Evolutionary conservation across 2,329 filamentous ascomycete genomes (phyloP).

Genomic region (Clonostachys sp.): DNA sequence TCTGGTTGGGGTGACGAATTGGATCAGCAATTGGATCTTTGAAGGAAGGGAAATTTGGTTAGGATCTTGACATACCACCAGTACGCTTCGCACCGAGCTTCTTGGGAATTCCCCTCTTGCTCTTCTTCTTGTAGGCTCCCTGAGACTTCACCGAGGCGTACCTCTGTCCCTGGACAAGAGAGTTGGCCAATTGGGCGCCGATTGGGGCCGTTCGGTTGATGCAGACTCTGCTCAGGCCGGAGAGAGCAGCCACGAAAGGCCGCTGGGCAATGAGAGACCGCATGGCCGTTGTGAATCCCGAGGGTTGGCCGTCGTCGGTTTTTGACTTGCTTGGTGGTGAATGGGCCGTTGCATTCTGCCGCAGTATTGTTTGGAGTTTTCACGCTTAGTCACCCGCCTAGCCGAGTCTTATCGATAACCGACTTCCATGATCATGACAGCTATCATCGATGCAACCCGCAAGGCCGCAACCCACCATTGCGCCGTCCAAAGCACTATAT

Average conservation of each 20-base stretch:
- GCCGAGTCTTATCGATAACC: conserved; percentile 1
- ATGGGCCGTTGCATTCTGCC: too few species aligned
- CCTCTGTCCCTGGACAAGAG: conserved; percentile 42
- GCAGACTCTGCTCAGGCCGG: conserved; percentile 2
- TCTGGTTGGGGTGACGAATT: conserved; percentile 39
- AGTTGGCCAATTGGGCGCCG: conserved; percentile 27
- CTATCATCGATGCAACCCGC: not conserved
- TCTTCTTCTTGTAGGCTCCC: conserved; percentile 62
- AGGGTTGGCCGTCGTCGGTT: not conserved
- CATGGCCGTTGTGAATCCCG: conserved; percentile 29
- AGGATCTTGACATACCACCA: conserved; percentile 57
- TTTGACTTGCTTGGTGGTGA: too few species aligned
- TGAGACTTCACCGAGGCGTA: conserved; percentile 59
- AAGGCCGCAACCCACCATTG: not conserved
- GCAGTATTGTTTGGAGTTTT: too few species aligned
- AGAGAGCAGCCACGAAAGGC: conserved; percentile 35
- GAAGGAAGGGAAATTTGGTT: too few species aligned
- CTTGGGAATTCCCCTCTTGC: conserved; percentile 62
- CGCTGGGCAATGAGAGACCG: conserved; percentile 40
- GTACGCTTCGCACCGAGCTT: conserved; percentile 92
- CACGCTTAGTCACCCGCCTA: not conserved
- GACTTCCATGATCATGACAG: not conserved
- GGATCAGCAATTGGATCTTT: not conserved
- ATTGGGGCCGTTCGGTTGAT: conserved; percentile 15
- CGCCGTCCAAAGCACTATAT: too few species aligned